A percentile compares a stretch with the other conserved stretches of the same genome.
Conservation (phyloP, 2,329 filamentous ascomycete genomes). For the Didymella glomerata region DNA sequence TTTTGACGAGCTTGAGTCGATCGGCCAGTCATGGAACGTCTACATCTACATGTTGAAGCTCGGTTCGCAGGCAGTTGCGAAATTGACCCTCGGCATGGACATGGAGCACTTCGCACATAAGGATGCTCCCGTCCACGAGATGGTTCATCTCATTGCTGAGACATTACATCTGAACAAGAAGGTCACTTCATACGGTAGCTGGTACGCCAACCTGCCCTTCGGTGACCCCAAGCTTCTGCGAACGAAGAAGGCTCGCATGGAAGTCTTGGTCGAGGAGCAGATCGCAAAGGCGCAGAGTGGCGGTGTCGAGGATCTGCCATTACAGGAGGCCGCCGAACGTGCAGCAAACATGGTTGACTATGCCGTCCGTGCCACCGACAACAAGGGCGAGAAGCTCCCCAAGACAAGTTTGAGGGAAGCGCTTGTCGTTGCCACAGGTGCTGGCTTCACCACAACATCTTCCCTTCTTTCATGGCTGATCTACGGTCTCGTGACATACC, state of each 20-base stretch:
- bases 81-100: constrained; percentile 56
- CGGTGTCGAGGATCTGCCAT: constrained; percentile 43
- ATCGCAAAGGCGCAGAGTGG: constrained; percentile 25
- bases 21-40: constrained; percentile 56
- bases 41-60: constrained; percentile 62
- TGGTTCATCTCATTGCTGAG: constrained; percentile 62
- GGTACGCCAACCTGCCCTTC: constrained; percentile 66
- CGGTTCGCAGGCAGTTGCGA: constrained; percentile 55
- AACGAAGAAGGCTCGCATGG: constrained; percentile 27
- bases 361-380: constrained; percentile 32
- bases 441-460: constrained; percentile 34
- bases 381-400: constrained; percentile 34
- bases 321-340: constrained; percentile 51
- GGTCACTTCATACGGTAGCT: constrained; percentile 62
- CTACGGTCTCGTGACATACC: constrained; percentile 30
- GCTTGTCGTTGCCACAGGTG: constrained; percentile 50
- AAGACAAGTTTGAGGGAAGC: constrained; percentile 46
- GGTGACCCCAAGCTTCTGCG: constrained; percentile 59
- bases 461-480: constrained; percentile 35
- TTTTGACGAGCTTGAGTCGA: constrained; percentile 59
- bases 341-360: constrained; percentile 49
- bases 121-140: constrained; percentile 60
- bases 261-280: constrained; percentile 27
- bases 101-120: constrained; percentile 54
- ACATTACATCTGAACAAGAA: constrained; percentile 67